A percentile compares a stretch with the other conserved stretches of the same genome.
These are phyloP conservation scores for Marasmius oreades DNA, from an alignment of 1,284 basidiomycete genomes.

Conservation along the genomic window DNA sequence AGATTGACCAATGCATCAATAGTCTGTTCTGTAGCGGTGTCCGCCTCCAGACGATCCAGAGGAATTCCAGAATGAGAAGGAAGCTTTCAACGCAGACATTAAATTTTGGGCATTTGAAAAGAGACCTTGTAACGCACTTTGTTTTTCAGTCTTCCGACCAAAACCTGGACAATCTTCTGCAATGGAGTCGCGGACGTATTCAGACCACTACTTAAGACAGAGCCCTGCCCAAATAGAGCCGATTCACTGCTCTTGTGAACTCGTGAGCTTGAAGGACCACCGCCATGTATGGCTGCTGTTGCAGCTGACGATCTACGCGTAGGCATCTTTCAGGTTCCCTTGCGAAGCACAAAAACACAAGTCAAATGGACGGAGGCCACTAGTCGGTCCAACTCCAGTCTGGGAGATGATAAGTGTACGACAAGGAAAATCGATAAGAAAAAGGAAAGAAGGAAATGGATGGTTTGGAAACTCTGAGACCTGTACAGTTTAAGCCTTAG, in stretches of 20 bases:
- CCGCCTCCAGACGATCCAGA: constrained; percentile 70
- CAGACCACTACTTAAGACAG: constrained; percentile 22
- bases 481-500: no score
- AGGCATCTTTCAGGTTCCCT: constrained; percentile 7
- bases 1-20: constrained; percentile 79
- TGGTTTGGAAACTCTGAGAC: not conserved
- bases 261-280: constrained; percentile 14
- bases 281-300: constrained; percentile 1
- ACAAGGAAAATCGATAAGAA: not conserved
- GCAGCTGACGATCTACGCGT: constrained; percentile 16
- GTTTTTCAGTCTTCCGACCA: constrained; percentile 70
- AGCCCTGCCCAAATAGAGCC: constrained; percentile 26
- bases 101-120: not conserved
- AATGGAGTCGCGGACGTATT: constrained; percentile 48
- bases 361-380: not conserved
- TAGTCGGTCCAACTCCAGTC: not conserved
- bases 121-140: constrained; percentile 43
- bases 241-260: constrained; percentile 38
- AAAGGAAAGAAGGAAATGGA: not conserved
- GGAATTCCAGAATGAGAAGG: constrained; percentile 79
- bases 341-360: not conserved
- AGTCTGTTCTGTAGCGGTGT: constrained; percentile 68
- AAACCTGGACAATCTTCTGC: constrained; percentile 67
- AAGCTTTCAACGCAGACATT: constrained; percentile 45
- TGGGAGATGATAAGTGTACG: not conserved